A percentile compares a stretch with the other conserved stretches of the same genome.
phyloP scores from a whole-genome alignment of 768 basidiomycete species.

The Agaricus subrufescens region DNA sequence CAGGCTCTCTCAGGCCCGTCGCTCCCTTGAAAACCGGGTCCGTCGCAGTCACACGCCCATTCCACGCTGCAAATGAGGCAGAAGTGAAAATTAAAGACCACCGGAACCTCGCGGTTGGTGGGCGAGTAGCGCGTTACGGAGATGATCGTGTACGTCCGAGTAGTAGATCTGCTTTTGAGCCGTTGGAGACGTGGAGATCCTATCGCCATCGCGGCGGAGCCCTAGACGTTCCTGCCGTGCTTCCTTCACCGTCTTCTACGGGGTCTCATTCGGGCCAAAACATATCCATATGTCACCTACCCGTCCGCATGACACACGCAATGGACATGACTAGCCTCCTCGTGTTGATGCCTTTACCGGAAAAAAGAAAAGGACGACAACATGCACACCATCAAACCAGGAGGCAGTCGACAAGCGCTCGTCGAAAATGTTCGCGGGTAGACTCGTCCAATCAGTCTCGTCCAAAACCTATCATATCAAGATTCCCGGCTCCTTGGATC shows the following conservation, averaged over 20 bases:
- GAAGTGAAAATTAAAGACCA: background rate
- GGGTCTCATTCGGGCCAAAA: no score
- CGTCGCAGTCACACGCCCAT: slow-evolving; percentile 7
- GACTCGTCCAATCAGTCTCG: slow-evolving; percentile 3
- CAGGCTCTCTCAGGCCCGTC: slow-evolving; percentile 10
- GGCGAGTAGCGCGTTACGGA: slow-evolving; percentile 1
- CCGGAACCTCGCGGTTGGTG: slow-evolving; percentile 3
- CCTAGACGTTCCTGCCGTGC: background rate
- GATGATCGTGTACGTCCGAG: slow-evolving; percentile 12
- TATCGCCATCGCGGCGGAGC: slow-evolving; percentile 2
- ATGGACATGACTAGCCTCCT: background rate
- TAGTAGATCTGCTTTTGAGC: background rate
- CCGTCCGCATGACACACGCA: background rate
- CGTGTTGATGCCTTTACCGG: slow-evolving; percentile 1
- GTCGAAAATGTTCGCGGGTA: slow-evolving; percentile 11
- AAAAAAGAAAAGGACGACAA: background rate
- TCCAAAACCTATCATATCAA: slow-evolving; percentile 2
- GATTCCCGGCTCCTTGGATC: slow-evolving; percentile 1
- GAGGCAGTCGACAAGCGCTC: background rate
- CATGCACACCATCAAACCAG: background rate
- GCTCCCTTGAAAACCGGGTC: slow-evolving; percentile 12
- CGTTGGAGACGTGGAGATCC: slow-evolving; percentile 7
- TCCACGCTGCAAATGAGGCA: slow-evolving; percentile 9
- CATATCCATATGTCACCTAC: no score
- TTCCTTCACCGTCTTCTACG: background rate